phyloP scores from a whole-genome alignment of 306 rosid genomes.

The Castanea mollissima region DNA sequence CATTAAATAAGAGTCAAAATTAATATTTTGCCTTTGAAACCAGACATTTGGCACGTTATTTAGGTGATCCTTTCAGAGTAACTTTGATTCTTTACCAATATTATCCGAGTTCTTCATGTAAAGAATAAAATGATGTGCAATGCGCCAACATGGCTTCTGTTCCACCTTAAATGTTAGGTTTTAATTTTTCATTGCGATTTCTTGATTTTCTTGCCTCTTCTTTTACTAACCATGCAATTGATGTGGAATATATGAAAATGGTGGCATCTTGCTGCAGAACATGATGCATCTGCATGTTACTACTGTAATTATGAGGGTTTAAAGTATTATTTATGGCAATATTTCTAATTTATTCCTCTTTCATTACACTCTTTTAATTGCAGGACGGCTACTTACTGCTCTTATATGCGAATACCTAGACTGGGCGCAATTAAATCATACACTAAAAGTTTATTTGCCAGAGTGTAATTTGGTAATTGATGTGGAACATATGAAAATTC shows the following conservation, averaged over 20 bases:
- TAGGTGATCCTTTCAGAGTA: neutral
- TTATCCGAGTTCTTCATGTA: neutral
- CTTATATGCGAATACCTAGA: constrained; percentile 89
- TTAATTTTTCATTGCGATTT: neutral
- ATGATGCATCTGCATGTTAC: neutral
- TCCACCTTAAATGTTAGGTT: neutral
- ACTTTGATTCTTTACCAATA: neutral
- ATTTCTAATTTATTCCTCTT: neutral
- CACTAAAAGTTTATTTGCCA: constrained; percentile 88
- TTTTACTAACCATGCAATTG: neutral
- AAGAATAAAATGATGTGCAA: neutral
- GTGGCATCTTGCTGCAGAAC: neutral
- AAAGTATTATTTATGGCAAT: neutral
- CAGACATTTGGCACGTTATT: neutral
- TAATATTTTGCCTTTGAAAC: neutral
- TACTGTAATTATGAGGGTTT: neutral
- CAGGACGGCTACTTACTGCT: constrained; percentile 94
- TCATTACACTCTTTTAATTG: constrained; percentile 21
- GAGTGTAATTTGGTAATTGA: constrained; percentile 94
- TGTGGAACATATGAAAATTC: neutral
- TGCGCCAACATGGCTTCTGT: neutral
- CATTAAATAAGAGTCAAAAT: neutral
- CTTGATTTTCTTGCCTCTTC: neutral
- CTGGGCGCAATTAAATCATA: constrained; percentile 96
- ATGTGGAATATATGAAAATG: neutral